A percentile compares a stretch with the other conserved stretches of the same genome.
Evolutionary conservation across 164 flowering plant species (phyloP).

Genomic region (Akebia trifoliata): DNA sequence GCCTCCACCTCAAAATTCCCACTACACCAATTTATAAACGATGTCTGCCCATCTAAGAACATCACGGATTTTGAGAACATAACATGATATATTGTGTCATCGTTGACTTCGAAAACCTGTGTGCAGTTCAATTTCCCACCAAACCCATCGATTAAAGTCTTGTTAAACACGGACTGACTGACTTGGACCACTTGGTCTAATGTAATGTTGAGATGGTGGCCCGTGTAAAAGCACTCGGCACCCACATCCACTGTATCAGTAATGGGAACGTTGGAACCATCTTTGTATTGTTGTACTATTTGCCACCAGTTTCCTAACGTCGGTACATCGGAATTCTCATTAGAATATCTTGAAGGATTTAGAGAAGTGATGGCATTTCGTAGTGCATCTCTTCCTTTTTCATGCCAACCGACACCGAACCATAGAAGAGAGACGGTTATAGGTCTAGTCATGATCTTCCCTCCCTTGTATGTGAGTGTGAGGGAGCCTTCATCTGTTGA

Average conservation of each 20-base stretch:
- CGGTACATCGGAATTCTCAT: conserved; percentile 9
- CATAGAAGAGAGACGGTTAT: conserved; percentile 12
- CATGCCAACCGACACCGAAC: conserved; percentile 12
- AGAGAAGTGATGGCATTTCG: conserved; percentile 9
- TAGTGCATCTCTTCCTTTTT: conserved; percentile 5
- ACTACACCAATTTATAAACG: conserved; percentile 5
- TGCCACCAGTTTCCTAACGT: conserved; percentile 18
- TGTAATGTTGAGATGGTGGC: conserved; percentile 5
- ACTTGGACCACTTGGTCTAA: conserved; percentile 5
- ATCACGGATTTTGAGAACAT: conserved; percentile 8
- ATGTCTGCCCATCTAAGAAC: conserved; percentile 4
- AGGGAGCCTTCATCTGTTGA: conserved; percentile 9
- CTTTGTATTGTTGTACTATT: conserved; percentile 8
- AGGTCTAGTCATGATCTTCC: conserved; percentile 16
- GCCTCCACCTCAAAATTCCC: conserved; percentile 7
- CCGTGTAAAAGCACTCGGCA: conserved; percentile 12
- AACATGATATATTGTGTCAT: conserved; percentile 10
- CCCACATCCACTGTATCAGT: conserved; percentile 12
- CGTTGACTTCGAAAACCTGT: conserved; percentile 5
- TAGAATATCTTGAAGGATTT: neutral
- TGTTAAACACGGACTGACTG: conserved; percentile 9
- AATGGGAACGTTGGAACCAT: conserved; percentile 3
- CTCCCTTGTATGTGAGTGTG: conserved; percentile 13
- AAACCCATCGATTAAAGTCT: conserved; percentile 1
- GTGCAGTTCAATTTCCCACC: conserved; percentile 10